phyloP scores from a whole-genome alignment of 2,329 filamentous ascomycete species.

The Annulohypoxylon truncatum region DNA sequence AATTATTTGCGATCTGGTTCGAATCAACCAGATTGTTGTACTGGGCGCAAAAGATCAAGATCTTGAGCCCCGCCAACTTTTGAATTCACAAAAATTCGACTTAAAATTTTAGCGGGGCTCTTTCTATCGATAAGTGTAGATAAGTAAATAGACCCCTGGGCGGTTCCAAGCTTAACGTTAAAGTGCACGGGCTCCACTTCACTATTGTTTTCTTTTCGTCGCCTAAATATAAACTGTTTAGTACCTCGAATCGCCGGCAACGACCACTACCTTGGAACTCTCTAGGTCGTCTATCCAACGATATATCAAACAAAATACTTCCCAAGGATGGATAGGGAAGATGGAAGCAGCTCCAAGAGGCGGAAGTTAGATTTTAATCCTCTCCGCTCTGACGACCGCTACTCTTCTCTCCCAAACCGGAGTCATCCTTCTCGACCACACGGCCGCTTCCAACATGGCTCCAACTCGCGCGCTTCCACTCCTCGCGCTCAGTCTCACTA shows the following conservation, averaged over 20 bases:
- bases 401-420: conserved; percentile 63
- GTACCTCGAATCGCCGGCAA: neutral
- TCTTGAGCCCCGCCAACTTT: conserved; percentile 45
- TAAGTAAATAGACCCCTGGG: conserved; percentile 22
- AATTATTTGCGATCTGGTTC: neutral
- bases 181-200: neutral
- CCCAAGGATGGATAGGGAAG: conserved; percentile 48
- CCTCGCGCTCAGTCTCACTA: conserved; percentile 48
- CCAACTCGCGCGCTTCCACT: conserved; percentile 45
- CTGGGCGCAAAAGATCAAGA: conserved; percentile 12
- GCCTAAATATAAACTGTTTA: neutral
- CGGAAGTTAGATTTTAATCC: conserved; percentile 73
- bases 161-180: neutral
- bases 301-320: too few relatives aligned
- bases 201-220: conserved; percentile 25
- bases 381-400: conserved; percentile 65
- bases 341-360: conserved; percentile 66
- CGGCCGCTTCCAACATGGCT: conserved; percentile 48
- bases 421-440: conserved; percentile 54
- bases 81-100: conserved; percentile 34
- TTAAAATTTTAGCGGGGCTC: conserved; percentile 45
- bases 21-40: neutral
- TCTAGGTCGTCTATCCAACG: neutral
- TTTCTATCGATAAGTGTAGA: conserved; percentile 35
- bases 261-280: conserved; percentile 4